phyloP scores from a whole-genome alignment of 495 filamentous ascomycete genomes.

The Entonaema liquescens region DNA sequence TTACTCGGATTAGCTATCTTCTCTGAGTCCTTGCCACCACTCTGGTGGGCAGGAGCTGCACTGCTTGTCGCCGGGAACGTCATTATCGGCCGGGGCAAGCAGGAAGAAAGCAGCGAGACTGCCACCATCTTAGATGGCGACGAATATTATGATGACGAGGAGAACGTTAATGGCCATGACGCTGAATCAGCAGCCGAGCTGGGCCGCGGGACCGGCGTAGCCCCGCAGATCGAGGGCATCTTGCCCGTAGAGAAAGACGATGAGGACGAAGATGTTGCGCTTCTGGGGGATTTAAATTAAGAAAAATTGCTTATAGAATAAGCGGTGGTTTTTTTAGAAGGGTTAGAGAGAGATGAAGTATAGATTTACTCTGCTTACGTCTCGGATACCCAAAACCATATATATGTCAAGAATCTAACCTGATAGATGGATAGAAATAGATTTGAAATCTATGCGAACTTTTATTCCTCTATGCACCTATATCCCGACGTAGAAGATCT shows the following conservation, averaged over 20 bases:
- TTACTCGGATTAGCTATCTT: conserved; percentile 82
- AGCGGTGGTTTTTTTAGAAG: neutral
- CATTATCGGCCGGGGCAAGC: conserved; percentile 82
- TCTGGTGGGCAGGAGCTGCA: conserved; percentile 90
- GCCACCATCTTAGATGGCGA: neutral
- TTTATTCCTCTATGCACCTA: neutral
- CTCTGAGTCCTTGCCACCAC: conserved; percentile 70
- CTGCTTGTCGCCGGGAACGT: conserved; percentile 91
- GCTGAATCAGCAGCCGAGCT: conserved; percentile 23
- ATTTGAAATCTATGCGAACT: neutral
- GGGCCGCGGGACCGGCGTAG: conserved; percentile 3
- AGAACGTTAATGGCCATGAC: conserved; percentile 5
- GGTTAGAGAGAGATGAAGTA: neutral
- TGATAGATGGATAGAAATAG: neutral
- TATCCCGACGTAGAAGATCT: too few species aligned
- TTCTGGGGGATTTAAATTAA: conserved; percentile 38
- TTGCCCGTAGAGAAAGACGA: conserved; percentile 36
- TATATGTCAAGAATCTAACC: neutral
- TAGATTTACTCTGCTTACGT: neutral
- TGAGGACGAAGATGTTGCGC: conserved; percentile 44
- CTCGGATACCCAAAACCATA: neutral
- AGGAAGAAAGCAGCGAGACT: conserved; percentile 32
- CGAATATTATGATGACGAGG: conserved; percentile 6
- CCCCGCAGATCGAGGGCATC: conserved; percentile 12
- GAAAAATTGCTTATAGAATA: neutral